A percentile compares a stretch with the other conserved stretches of the same genome.
phyloP scores from a whole-genome alignment of 2,329 filamentous ascomycete species.

The Colletotrichum sp. region DNA sequence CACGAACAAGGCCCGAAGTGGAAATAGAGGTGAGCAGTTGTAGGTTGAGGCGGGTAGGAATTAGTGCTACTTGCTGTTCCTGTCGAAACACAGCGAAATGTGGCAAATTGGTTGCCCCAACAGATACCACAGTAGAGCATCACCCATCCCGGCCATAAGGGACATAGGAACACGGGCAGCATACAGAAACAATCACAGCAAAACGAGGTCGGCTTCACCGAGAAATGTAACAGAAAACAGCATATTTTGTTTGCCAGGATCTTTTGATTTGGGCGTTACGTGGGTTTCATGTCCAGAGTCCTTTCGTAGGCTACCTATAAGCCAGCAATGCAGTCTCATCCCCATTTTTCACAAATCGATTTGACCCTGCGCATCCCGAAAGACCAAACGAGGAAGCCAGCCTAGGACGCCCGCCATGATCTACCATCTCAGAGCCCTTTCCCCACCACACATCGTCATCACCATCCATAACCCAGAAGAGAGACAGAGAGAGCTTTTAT shows the following conservation, averaged over 20 bases:
- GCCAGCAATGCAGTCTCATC: conserved; percentile 35
- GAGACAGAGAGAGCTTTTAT: conserved; percentile 21
- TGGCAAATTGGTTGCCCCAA: not conserved
- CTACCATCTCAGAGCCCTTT: conserved; percentile 35
- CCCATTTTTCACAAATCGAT: conserved; percentile 25
- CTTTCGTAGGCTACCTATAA: conserved; percentile 39
- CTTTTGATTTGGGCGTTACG: conserved; percentile 37
- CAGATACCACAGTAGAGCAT: not conserved
- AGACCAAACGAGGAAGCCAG: conserved; percentile 52
- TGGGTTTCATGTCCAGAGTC: conserved; percentile 44
- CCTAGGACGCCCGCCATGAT: conserved; percentile 53
- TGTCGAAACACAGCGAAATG: not conserved
- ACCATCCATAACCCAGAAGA: conserved; percentile 23
- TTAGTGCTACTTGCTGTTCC: not conserved
- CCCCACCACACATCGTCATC: conserved; percentile 18
- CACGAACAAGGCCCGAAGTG: not conserved
- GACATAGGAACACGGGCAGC: not conserved
- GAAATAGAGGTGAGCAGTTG: not conserved
- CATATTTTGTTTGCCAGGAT: conserved; percentile 26
- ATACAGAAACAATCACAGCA: not conserved
- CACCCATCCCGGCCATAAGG: not conserved
- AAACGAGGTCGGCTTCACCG: not conserved
- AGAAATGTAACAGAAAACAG: conserved; percentile 1
- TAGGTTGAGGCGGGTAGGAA: not conserved
- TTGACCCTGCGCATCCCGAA: conserved; percentile 42